Conservation (phyloP, 192 early-diverging fungal genomes). For the Coemansia sp. region DNA sequence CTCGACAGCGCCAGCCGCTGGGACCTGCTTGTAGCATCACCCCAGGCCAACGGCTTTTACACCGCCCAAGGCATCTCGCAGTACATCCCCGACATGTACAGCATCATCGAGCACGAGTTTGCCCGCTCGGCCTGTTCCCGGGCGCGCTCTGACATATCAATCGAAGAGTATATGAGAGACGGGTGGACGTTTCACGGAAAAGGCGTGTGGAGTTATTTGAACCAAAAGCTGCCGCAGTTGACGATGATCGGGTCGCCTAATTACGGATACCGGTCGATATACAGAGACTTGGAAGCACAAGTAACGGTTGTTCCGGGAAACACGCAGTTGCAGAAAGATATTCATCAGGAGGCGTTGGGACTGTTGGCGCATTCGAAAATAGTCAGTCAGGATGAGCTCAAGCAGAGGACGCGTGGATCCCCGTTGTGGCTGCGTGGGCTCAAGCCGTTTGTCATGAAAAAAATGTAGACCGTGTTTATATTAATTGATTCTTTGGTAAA, state of each 20-base stretch:
- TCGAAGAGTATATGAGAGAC: constrained; percentile 72
- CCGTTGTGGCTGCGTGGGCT: constrained; percentile 46
- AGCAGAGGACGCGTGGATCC: constrained; percentile 20
- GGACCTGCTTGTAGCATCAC: constrained; percentile 78
- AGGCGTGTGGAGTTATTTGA: constrained; percentile 77
- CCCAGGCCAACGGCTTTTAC: constrained; percentile 94
- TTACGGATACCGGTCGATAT: constrained; percentile 86
- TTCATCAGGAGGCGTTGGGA: constrained; percentile 21
- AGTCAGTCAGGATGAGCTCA: constrained; percentile 29
- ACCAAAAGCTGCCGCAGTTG: constrained; percentile 61
- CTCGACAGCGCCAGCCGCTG: constrained; percentile 61
- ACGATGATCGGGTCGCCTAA: constrained; percentile 94
- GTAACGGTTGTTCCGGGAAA: not conserved
- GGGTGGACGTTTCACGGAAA: constrained; percentile 98
- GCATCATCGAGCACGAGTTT: constrained; percentile 75
- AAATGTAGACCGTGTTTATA: constrained; percentile 22
- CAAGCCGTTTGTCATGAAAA: constrained; percentile 49
- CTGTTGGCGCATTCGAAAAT: constrained; percentile 3
- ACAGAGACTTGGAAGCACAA: not conserved
- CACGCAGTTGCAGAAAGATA: constrained; percentile 56
- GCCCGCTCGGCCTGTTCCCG: constrained; percentile 50
- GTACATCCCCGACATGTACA: constrained; percentile 90
- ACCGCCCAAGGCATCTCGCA: constrained; percentile 79
- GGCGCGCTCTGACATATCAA: constrained; percentile 50
- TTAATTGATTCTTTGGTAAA: not conserved